Evolutionary conservation across 345 rosid genomes (phyloP).

Genomic region (Murraya paniculata): DNA sequence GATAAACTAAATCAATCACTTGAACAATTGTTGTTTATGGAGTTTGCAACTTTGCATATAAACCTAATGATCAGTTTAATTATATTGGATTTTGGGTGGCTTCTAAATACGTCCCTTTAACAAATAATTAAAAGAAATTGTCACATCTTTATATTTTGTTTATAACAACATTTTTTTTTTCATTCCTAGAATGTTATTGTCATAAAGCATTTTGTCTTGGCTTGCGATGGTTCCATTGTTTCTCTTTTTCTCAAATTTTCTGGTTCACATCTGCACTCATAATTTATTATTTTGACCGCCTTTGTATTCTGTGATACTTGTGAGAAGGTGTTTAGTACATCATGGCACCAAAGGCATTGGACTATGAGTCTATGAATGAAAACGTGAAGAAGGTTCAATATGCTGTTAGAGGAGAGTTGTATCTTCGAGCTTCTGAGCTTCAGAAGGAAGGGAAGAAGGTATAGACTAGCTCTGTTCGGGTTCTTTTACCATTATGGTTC

Average conservation of each 20-base stretch:
- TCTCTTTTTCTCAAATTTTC: conserved; percentile 7
- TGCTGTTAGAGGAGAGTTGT: conserved; percentile 94
- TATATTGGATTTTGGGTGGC: background rate
- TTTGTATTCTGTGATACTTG: conserved; percentile 7
- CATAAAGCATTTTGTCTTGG: background rate
- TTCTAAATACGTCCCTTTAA: background rate
- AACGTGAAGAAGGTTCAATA: conserved; percentile 95
- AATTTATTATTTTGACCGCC: background rate
- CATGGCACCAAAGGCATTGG: conserved; percentile 73
- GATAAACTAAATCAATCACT: background rate
- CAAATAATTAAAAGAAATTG: background rate
- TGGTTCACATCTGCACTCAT: background rate
- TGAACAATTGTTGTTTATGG: background rate
- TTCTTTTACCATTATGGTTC: background rate
- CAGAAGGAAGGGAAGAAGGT: conserved; percentile 99
- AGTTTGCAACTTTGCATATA: background rate
- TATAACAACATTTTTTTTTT: background rate
- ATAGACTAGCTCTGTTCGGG: background rate
- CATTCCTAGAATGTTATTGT: background rate
- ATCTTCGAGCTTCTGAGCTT: conserved; percentile 99
- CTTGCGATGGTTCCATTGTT: background rate
- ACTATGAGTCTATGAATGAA: conserved; percentile 74
- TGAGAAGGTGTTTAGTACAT: conserved; percentile 16
- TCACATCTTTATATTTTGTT: background rate
- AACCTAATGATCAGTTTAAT: background rate